Percentiles rank a stretch among this genome's conserved stretches.
Evolutionary conservation across 1,284 basidiomycete genomes (phyloP).

Genomic region (Ganoderma boninense): DNA sequence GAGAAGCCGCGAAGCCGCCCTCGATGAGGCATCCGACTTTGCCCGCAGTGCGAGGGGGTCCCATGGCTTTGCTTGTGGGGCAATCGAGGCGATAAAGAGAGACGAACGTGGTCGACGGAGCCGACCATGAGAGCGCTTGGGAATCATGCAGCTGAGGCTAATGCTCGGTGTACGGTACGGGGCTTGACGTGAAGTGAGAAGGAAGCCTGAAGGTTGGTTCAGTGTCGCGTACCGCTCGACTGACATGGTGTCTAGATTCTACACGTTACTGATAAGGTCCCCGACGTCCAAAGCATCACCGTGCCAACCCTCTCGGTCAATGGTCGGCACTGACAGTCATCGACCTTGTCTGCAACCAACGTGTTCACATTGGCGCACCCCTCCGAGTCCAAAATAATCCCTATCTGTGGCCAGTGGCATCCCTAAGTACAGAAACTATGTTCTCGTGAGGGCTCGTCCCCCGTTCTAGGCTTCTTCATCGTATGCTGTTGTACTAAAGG

Average conservation of each 20-base stretch:
- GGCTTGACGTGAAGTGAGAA: background rate
- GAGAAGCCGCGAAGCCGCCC: background rate
- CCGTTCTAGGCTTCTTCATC: background rate
- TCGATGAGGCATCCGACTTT: background rate
- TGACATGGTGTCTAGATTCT: too few relatives aligned
- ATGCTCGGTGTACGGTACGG: background rate
- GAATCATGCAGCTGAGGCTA: background rate
- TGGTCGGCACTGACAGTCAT: background rate
- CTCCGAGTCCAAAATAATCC: too few relatives aligned
- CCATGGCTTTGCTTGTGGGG: background rate
- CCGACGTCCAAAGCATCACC: background rate
- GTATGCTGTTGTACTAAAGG: background rate
- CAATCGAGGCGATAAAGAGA: background rate
- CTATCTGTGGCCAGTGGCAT: background rate
- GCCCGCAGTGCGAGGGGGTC: background rate
- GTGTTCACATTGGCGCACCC: too few relatives aligned
- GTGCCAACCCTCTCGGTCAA: background rate
- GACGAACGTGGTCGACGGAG: conserved; percentile 1
- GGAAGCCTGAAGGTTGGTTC: background rate
- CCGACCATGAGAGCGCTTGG: background rate
- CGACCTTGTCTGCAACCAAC: too few relatives aligned
- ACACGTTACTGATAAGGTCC: background rate
- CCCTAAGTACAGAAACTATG: background rate
- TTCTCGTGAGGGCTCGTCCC: background rate
- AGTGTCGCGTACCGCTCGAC: background rate